These are phyloP conservation scores for Aspergillus pseudoterreus DNA, from an alignment of 2,329 filamentous ascomycete species.

Conservation along the genomic window DNA sequence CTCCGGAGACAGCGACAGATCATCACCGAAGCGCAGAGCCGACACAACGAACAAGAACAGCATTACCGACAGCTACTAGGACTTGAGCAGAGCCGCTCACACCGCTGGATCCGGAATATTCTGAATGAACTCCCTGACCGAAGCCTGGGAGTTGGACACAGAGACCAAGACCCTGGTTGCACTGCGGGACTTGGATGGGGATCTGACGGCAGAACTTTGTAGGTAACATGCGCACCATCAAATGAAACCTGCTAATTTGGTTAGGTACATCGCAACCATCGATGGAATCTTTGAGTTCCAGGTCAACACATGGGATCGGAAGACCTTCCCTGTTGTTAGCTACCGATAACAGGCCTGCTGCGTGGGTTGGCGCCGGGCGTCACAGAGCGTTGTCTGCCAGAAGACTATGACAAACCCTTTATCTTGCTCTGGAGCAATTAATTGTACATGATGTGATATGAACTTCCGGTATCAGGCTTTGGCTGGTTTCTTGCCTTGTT, in stretches of 20 bases:
- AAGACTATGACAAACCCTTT: not conserved
- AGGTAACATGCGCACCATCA: constrained; percentile 21
- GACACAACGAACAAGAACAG: constrained; percentile 24
- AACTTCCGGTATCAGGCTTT: not conserved
- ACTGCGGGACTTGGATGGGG: constrained; percentile 49
- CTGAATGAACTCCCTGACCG: constrained; percentile 34
- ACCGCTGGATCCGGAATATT: constrained; percentile 36
- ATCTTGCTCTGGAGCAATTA: not conserved
- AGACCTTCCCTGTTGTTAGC: constrained; percentile 43
- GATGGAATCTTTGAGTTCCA: constrained; percentile 48
- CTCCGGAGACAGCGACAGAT: constrained; percentile 36
- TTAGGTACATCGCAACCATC: constrained; percentile 46
- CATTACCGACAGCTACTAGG: constrained; percentile 33
- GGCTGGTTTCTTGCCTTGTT: not conserved
- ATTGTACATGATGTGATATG: not conserved
- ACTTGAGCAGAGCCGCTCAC: constrained; percentile 33
- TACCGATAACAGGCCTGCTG: constrained; percentile 30
- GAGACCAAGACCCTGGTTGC: constrained; percentile 37
- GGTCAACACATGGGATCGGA: constrained; percentile 45
- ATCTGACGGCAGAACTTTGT: constrained; percentile 45
- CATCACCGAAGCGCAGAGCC: constrained; percentile 31
- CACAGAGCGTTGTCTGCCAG: not conserved
- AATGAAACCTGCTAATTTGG: constrained; percentile 7
- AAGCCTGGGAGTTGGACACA: constrained; percentile 24
- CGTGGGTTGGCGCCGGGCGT: not conserved